Evolutionary conservation across 1,139 yeast genomes (phyloP).

Genomic region (Petasospora rhodanensis): DNA sequence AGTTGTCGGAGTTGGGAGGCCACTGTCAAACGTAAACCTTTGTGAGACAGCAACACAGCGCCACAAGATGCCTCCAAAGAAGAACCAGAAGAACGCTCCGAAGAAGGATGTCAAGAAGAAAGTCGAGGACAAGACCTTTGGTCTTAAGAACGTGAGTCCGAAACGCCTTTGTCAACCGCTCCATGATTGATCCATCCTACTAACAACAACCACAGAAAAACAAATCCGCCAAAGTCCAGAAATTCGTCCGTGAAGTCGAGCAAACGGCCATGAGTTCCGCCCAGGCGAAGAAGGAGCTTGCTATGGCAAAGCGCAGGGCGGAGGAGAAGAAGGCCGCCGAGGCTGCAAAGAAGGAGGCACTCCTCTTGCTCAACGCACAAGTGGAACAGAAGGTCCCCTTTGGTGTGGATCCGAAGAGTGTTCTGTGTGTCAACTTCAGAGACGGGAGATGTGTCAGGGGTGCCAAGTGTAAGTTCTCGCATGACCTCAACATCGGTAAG

Average conservation of each 20-base stretch:
- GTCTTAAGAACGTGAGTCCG: constrained; percentile 62
- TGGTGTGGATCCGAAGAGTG: constrained; percentile 96
- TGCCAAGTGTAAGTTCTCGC: constrained; percentile 88
- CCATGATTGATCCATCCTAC: too few species aligned
- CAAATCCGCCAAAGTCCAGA: constrained; percentile 89
- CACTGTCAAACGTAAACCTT: too few species aligned
- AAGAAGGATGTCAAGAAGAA: constrained; percentile 67
- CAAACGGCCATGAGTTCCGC: constrained; percentile 44
- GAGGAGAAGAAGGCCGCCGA: constrained; percentile 93
- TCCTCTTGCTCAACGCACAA: constrained; percentile 62
- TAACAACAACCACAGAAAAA: constrained; percentile 54
- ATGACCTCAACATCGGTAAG: constrained; percentile 81
- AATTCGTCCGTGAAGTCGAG: constrained; percentile 72
- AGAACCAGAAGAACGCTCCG: constrained; percentile 60
- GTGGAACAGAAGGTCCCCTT: constrained; percentile 88
- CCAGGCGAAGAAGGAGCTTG: constrained; percentile 66
- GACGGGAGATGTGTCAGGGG: constrained; percentile 91
- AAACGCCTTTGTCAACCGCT: too few species aligned
- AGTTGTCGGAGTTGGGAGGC: too few species aligned
- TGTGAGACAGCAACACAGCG: not conserved
- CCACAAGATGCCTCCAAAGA: constrained; percentile 64
- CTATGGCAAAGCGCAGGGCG: constrained; percentile 65
- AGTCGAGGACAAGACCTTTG: constrained; percentile 89
- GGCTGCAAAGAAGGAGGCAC: constrained; percentile 82
- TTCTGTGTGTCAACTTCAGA: constrained; percentile 86